phyloP scores from a whole-genome alignment of 2,329 filamentous ascomycete species.

The Pseudogymnoascus sp. region DNA sequence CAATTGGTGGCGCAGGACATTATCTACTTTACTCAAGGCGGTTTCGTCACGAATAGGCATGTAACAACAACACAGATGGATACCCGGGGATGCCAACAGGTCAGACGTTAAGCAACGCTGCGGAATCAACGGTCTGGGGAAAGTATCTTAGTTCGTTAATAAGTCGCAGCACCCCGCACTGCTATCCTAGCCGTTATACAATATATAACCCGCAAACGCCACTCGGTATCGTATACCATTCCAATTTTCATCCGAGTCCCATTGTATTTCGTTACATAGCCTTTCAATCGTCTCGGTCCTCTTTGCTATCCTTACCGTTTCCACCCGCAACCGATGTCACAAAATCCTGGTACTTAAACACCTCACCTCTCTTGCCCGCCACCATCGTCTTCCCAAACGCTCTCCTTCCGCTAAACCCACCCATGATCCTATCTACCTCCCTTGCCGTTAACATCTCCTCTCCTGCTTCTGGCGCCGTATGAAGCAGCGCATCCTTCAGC shows the following conservation, averaged over 20 bases:
- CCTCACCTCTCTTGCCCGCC: slow-evolving; percentile 63
- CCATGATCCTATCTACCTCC: slow-evolving; percentile 82
- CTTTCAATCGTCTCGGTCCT: slow-evolving; percentile 10
- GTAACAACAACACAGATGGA: neutral
- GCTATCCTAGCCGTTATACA: neutral
- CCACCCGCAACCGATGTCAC: slow-evolving; percentile 40
- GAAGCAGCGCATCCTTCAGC: slow-evolving; percentile 72
- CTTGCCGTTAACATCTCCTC: slow-evolving; percentile 56
- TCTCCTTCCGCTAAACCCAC: slow-evolving; percentile 74
- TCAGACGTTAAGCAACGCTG: neutral
- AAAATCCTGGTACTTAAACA: slow-evolving; percentile 92
- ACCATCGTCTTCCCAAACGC: slow-evolving; percentile 62
- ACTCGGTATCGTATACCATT: slow-evolving; percentile 1
- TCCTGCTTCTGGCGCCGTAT: slow-evolving; percentile 72
- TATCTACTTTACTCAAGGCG: neutral
- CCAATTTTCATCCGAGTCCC: neutral
- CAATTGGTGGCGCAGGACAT: neutral
- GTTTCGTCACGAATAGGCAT: neutral
- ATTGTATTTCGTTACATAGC: neutral
- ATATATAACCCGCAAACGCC: slow-evolving; percentile 3
- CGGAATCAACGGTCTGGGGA: neutral
- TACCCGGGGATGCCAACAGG: neutral
- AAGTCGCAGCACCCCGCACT: neutral
- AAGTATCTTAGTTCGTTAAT: slow-evolving; percentile 1
- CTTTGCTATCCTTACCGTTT: slow-evolving; percentile 20